These are phyloP conservation scores for Mycena galopus DNA, from an alignment of 768 basidiomycete species.

Conservation along the genomic window DNA sequence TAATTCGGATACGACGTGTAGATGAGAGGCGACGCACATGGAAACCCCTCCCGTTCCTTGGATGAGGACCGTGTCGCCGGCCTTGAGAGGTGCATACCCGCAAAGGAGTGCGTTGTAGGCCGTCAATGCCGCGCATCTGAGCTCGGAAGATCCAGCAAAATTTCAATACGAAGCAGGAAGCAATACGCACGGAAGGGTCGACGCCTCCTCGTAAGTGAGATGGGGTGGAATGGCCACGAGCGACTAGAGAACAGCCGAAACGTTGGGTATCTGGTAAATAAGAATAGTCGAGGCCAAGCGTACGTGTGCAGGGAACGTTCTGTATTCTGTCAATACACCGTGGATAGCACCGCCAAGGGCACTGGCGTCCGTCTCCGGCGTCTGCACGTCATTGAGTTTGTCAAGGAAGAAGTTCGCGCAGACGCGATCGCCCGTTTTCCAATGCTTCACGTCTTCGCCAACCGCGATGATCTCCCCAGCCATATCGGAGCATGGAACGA, in stretches of 20 bases:
- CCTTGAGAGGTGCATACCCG: slow-evolving; percentile 54
- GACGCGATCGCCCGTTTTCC: slow-evolving; percentile 69
- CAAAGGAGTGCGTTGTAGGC: slow-evolving; percentile 60
- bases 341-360: slow-evolving; percentile 60
- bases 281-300: neutral
- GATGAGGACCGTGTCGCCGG: slow-evolving; percentile 62
- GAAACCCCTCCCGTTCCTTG: slow-evolving; percentile 64
- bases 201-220: slow-evolving; percentile 73
- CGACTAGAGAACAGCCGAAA: slow-evolving; percentile 45
- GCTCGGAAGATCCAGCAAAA: neutral
- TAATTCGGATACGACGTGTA: neutral
- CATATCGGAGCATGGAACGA: slow-evolving; percentile 37
- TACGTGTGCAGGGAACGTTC: slow-evolving; percentile 61
- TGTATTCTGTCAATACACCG: slow-evolving; percentile 68
- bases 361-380: slow-evolving; percentile 45
- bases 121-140: slow-evolving; percentile 60
- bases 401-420: slow-evolving; percentile 65
- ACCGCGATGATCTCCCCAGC: slow-evolving; percentile 69
- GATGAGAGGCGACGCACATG: slow-evolving; percentile 40
- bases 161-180: neutral
- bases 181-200: slow-evolving; percentile 67
- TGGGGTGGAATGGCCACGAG: slow-evolving; percentile 67
- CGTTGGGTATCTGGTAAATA: too few species aligned
- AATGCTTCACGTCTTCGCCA: slow-evolving; percentile 57
- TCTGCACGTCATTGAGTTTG: slow-evolving; percentile 60